Conservation (phyloP, 495 filamentous ascomycete genomes). For the Hyphodiscus hymeniophilus region DNA sequence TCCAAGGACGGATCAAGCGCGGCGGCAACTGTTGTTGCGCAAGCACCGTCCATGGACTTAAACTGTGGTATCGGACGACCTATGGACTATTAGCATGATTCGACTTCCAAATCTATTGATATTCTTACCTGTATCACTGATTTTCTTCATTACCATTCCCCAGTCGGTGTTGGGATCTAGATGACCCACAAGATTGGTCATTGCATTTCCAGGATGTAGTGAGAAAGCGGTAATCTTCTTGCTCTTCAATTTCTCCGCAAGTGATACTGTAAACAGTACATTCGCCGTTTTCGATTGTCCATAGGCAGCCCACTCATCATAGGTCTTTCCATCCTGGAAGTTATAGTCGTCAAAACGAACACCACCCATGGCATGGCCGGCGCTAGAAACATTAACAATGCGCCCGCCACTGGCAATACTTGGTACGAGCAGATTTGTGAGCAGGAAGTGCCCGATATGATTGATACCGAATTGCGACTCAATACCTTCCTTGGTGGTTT, state of each 20-base stretch:
- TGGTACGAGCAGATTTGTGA: conserved; percentile 35
- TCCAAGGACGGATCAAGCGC: background rate
- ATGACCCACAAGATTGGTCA: background rate
- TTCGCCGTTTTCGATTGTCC: conserved; percentile 51
- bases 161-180: background rate
- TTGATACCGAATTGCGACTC: conserved; percentile 52
- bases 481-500: conserved; percentile 29
- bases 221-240: conserved; percentile 23
- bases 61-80: conserved; percentile 8
- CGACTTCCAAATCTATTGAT: too few relatives aligned
- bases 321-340: background rate
- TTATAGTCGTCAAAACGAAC: background rate
- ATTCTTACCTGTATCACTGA: conserved; percentile 9
- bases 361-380: background rate
- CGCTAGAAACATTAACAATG: background rate
- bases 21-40: background rate
- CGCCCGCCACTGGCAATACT: background rate
- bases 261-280: conserved; percentile 45
- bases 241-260: conserved; percentile 24
- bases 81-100: too few relatives aligned
- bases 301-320: conserved; percentile 33
- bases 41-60: conserved; percentile 5
- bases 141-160: conserved; percentile 23
- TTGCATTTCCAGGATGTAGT: conserved; percentile 20
- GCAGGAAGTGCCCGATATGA: conserved; percentile 50